Percentiles rank a stretch among this genome's conserved stretches.
These are phyloP conservation scores for Mallotus japonicus DNA, from an alignment of 441 rosid genomes.

Conservation along the genomic window DNA sequence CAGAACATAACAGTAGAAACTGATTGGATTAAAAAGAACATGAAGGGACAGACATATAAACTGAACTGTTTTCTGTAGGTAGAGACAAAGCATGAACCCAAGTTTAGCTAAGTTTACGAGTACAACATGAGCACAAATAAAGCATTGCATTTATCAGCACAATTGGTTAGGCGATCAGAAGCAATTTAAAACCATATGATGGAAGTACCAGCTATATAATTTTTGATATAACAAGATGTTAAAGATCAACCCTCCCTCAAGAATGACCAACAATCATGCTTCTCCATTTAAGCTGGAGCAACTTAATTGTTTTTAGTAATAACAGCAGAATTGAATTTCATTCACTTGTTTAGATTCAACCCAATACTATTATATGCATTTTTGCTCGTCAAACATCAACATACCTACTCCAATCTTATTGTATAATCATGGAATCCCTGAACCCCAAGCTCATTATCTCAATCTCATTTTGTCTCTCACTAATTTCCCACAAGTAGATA, in stretches of 20 bases:
- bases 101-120: neutral
- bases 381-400: neutral
- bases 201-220: neutral
- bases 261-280: neutral
- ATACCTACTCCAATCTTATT: neutral
- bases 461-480: neutral
- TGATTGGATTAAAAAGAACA: neutral
- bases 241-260: neutral
- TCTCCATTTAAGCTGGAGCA: neutral
- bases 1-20: neutral
- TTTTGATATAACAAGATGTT: neutral
- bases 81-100: neutral
- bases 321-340: too few species aligned
- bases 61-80: too few species aligned
- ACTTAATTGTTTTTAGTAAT: too few species aligned
- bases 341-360: neutral
- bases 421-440: neutral
- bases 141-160: neutral
- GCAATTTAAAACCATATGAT: neutral
- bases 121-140: neutral
- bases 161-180: neutral
- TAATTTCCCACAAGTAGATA: neutral
- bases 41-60: neutral
- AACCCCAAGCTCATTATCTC: neutral
- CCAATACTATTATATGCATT: neutral